A percentile compares a stretch with the other conserved stretches of the same genome.
Evolutionary conservation across 192 early-diverging fungal genomes (phyloP).

Genomic region (Podila clonocystis): DNA sequence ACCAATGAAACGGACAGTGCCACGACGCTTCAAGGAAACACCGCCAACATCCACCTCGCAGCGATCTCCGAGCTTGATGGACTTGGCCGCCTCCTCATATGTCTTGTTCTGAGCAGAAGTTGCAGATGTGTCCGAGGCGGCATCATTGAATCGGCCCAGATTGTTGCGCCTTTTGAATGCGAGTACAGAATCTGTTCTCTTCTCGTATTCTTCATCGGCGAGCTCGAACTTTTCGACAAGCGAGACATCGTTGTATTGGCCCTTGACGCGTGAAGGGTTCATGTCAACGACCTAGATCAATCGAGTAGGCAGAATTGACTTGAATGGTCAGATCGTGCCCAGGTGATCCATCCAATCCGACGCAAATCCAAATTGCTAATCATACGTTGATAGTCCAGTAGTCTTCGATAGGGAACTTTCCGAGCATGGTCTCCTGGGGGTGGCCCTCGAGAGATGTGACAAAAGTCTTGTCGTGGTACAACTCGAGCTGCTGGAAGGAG

Average conservation of each 20-base stretch:
- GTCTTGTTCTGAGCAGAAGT: conserved; percentile 53
- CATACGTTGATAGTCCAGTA: conserved; percentile 80
- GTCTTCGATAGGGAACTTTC: conserved; percentile 87
- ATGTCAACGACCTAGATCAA: conserved; percentile 68
- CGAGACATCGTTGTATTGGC: conserved; percentile 88
- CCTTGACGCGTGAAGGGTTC: conserved; percentile 70
- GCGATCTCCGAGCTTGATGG: conserved; percentile 80
- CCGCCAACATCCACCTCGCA: conserved; percentile 80
- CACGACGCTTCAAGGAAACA: conserved; percentile 60
- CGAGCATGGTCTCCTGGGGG: conserved; percentile 73
- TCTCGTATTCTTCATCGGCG: conserved; percentile 88
- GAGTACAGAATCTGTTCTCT: conserved; percentile 82
- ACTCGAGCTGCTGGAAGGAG: conserved; percentile 68
- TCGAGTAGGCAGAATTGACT: neutral
- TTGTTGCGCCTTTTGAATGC: conserved; percentile 92
- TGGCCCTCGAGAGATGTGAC: conserved; percentile 65
- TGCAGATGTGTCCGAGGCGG: conserved; percentile 49
- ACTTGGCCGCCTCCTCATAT: conserved; percentile 69
- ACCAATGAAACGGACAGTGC: conserved; percentile 81
- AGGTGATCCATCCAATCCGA: neutral
- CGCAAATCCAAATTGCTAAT: neutral
- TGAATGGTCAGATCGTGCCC: too few species aligned
- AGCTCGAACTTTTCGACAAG: conserved; percentile 96
- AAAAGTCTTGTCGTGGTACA: conserved; percentile 64
- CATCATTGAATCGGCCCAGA: conserved; percentile 85